Conservation (phyloP, 2,329 filamentous ascomycete genomes). For the Bimuria novae-zelandiae region DNA sequence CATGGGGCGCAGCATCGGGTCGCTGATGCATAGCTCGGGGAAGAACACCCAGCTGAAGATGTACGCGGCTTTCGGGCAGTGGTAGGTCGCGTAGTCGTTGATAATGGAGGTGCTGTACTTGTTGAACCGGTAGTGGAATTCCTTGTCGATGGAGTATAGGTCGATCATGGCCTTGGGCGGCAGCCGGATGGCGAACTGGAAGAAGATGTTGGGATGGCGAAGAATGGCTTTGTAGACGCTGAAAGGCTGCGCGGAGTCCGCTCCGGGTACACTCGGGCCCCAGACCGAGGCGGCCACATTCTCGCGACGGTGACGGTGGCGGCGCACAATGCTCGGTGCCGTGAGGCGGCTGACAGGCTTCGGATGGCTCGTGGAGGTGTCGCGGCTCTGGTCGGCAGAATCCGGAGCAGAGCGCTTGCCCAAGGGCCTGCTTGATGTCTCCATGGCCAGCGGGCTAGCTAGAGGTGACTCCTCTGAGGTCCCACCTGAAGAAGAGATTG, state of each 20-base stretch:
- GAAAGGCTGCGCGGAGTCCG: slow-evolving; percentile 20
- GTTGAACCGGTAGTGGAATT: slow-evolving; percentile 45
- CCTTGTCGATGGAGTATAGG: slow-evolving; percentile 47
- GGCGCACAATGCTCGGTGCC: slow-evolving; percentile 24
- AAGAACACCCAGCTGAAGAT: slow-evolving; percentile 69
- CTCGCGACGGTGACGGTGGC: slow-evolving; percentile 26
- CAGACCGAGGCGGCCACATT: slow-evolving; percentile 29
- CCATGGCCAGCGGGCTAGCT: slow-evolving; percentile 10
- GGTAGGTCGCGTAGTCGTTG: slow-evolving; percentile 57
- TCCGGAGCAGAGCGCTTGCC: slow-evolving; percentile 29
- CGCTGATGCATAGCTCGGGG: slow-evolving; percentile 59
- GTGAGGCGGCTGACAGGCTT: neutral
- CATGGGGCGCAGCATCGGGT: slow-evolving; percentile 59
- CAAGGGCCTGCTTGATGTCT: slow-evolving; percentile 15
- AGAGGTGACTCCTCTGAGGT: neutral
- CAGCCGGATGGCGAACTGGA: slow-evolving; percentile 37
- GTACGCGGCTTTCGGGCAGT: slow-evolving; percentile 59
- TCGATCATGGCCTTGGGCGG: slow-evolving; percentile 26
- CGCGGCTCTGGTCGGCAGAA: neutral
- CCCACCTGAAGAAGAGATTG: neutral
- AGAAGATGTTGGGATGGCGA: slow-evolving; percentile 43
- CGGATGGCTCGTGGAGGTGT: neutral
- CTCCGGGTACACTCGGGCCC: slow-evolving; percentile 17
- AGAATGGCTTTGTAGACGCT: slow-evolving; percentile 43
- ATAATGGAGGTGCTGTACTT: slow-evolving; percentile 63